Percentiles rank a stretch among this genome's conserved stretches.
These are phyloP conservation scores for Novymonas esmeraldas DNA, from an alignment of 208 protist genomes.

Conservation along the genomic window DNA sequence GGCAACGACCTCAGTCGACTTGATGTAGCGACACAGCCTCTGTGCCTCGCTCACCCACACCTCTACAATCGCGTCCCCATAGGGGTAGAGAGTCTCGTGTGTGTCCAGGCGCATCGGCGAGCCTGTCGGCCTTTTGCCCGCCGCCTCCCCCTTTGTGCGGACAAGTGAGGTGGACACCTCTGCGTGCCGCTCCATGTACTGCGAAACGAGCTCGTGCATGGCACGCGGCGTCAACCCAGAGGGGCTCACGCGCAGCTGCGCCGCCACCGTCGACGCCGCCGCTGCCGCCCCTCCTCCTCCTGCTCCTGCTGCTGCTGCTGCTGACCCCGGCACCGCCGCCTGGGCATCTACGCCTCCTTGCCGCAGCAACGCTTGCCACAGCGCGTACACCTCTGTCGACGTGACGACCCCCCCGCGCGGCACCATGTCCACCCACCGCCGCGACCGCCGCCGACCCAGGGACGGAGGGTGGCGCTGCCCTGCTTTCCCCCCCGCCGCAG, in stretches of 20 bases:
- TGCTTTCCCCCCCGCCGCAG: not conserved
- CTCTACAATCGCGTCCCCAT: constrained; percentile 65
- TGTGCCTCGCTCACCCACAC: constrained; percentile 56
- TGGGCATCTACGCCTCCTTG: not conserved
- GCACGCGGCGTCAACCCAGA: constrained; percentile 8
- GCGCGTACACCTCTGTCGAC: constrained; percentile 22
- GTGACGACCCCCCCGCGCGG: constrained; percentile 17
- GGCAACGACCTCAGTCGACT: constrained; percentile 63
- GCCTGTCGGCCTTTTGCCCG: not conserved
- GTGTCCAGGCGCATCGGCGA: constrained; percentile 29
- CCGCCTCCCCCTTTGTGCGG: not conserved
- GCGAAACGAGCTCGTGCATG: constrained; percentile 13
- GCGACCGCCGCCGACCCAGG: constrained; percentile 7
- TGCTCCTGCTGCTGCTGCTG: constrained; percentile 5
- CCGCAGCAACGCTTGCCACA: constrained; percentile 22
- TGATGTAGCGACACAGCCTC: constrained; percentile 76
- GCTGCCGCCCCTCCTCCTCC: not conserved
- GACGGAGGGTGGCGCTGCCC: not conserved
- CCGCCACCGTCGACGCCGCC: not conserved
- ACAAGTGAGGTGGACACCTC: constrained; percentile 21
- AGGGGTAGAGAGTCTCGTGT: constrained; percentile 34
- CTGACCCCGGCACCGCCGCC: not conserved
- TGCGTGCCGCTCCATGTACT: constrained; percentile 20
- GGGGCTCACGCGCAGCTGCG: not conserved
- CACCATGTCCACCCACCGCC: constrained; percentile 33